A percentile compares a stretch with the other conserved stretches of the same genome.
These are phyloP conservation scores for Aspergillus sp. DNA, from an alignment of 2,329 filamentous ascomycete genomes.

Conservation along the genomic window DNA sequence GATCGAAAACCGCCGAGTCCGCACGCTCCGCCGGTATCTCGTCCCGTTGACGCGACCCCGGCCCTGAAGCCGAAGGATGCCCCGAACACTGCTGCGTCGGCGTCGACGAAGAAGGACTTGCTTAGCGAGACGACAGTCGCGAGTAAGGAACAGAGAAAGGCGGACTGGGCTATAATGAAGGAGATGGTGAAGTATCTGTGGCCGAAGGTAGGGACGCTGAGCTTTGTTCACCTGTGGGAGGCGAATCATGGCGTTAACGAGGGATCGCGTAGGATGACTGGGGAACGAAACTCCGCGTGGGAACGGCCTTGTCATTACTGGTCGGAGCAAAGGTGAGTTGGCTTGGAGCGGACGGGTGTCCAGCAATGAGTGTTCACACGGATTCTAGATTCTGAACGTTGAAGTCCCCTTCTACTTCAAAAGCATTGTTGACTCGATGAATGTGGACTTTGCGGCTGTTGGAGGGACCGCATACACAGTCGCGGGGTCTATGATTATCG, in stretches of 20 bases:
- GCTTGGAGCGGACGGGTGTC: not conserved
- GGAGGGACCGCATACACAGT: conserved; percentile 89
- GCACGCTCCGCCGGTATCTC: conserved; percentile 15
- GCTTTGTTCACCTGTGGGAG: not conserved
- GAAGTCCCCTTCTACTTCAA: conserved; percentile 99
- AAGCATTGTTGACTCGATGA: conserved; percentile 96
- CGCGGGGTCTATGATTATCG: conserved; percentile 88
- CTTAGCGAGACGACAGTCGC: conserved; percentile 64
- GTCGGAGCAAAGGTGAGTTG: conserved; percentile 74
- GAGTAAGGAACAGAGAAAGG: conserved; percentile 86
- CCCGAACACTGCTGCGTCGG: conserved; percentile 20
- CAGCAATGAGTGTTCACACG: conserved; percentile 14
- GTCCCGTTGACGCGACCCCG: conserved; percentile 18
- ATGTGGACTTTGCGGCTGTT: conserved; percentile 81
- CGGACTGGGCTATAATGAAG: conserved; percentile 97
- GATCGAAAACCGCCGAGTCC: conserved; percentile 14
- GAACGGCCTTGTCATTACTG: conserved; percentile 77
- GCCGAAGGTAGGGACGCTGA: conserved; percentile 63
- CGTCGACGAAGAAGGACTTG: conserved; percentile 55
- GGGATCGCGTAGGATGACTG: conserved; percentile 58
- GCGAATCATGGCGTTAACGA: conserved; percentile 16
- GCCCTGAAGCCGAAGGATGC: conserved; percentile 21
- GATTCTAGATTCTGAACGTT: conserved; percentile 72
- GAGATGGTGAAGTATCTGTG: conserved; percentile 96
- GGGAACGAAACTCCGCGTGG: conserved; percentile 79